A percentile compares a stretch with the other conserved stretches of the same genome.
These are phyloP conservation scores for Phylloporus rhodoxanthus DNA, from an alignment of 768 basidiomycete genomes.

Conservation along the genomic window DNA sequence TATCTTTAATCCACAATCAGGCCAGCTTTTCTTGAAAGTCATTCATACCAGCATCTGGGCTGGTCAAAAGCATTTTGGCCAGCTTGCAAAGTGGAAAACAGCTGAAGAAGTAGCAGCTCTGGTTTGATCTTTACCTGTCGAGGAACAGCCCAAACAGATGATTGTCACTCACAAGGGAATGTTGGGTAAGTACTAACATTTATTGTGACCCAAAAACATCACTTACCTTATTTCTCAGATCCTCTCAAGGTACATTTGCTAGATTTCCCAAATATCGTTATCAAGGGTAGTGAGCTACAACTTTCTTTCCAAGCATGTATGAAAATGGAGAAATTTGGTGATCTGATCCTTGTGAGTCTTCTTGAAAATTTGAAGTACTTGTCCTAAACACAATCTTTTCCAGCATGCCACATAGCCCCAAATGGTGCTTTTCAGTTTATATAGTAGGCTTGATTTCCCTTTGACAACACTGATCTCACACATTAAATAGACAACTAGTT, in stretches of 20 bases:
- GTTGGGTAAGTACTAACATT: constrained; percentile 56
- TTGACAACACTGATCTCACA: constrained; percentile 5
- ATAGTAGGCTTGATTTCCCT: constrained; percentile 44
- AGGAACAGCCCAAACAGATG: constrained; percentile 99
- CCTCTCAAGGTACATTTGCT: constrained; percentile 97
- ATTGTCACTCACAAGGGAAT: constrained; percentile 99
- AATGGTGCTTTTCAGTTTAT: constrained; percentile 98
- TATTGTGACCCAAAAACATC: neutral
- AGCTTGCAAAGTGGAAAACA: constrained; percentile 99
- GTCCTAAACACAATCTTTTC: constrained; percentile 1
- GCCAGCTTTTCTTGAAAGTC: constrained; percentile 96
- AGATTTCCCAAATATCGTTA: constrained; percentile 99
- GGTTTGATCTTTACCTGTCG: constrained; percentile 96
- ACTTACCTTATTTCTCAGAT: constrained; percentile 39
- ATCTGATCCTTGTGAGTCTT: constrained; percentile 72
- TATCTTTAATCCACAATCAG: constrained; percentile 98
- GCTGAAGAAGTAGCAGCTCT: constrained; percentile 99
- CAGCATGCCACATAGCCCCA: constrained; percentile 96
- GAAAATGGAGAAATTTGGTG: constrained; percentile 99
- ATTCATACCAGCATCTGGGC: constrained; percentile 99
- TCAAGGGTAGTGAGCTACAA: constrained; percentile 97
- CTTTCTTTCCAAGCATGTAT: constrained; percentile 99
- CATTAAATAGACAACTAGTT: constrained; percentile 82
- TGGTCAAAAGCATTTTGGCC: constrained; percentile 98
- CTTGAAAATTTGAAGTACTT: neutral